Percentiles rank a stretch among this genome's conserved stretches.
These are phyloP conservation scores for Trichoderma orchidacearum DNA, from an alignment of 495 filamentous ascomycete species.

Conservation along the genomic window DNA sequence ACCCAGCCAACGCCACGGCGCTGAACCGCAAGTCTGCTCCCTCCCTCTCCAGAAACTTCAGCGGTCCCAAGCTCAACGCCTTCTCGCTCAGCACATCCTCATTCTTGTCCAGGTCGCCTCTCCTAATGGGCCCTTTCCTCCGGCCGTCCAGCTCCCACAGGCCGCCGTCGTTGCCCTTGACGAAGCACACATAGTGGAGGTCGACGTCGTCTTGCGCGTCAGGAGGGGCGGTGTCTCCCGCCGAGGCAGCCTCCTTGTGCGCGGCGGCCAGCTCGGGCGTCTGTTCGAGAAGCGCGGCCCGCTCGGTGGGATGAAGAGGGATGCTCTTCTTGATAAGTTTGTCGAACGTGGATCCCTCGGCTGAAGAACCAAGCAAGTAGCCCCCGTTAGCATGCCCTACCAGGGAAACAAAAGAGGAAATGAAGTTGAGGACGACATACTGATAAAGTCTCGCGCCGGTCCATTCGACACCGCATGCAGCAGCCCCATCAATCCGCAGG, in stretches of 20 bases:
- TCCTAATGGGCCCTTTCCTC: constrained; percentile 53
- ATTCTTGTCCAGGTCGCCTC: constrained; percentile 34
- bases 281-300: constrained; percentile 62
- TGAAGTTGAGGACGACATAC: too few species aligned
- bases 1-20: constrained; percentile 53
- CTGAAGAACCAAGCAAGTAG: too few species aligned
- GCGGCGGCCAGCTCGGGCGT: constrained; percentile 56
- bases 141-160: constrained; percentile 81
- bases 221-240: constrained; percentile 64
- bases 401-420: background rate
- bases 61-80: constrained; percentile 45
- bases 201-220: constrained; percentile 53
- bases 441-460: constrained; percentile 27
- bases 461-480: constrained; percentile 60
- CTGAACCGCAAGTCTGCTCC: constrained; percentile 60
- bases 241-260: constrained; percentile 53
- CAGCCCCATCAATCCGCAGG: constrained; percentile 69
- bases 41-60: constrained; percentile 52
- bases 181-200: constrained; percentile 78
- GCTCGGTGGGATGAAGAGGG: constrained; percentile 37
- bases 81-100: constrained; percentile 60
- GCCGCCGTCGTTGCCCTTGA: constrained; percentile 49
- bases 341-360: constrained; percentile 22
- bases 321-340: constrained; percentile 29
- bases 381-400: background rate